Evolutionary conservation across 2,329 filamentous ascomycete genomes (phyloP), one percentile per base, ranked within the genome.

Genomic region (Penicillium verrucosum): DNA sequence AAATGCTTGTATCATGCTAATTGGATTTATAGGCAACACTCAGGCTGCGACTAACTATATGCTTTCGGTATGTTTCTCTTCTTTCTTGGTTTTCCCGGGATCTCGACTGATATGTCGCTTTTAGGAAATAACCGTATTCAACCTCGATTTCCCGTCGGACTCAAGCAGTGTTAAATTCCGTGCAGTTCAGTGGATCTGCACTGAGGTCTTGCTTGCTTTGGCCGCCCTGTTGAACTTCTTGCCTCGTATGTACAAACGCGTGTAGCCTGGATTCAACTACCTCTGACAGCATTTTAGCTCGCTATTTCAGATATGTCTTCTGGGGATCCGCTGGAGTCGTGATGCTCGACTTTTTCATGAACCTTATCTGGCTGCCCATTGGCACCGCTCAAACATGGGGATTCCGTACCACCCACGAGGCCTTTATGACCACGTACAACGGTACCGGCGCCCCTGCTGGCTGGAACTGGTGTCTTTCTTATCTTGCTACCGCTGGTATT

Each of bases 401-500:
- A 2, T 85, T 86, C 69, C 80, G 83, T n/a, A 76, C 81, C 1
- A 76, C 83, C 0, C 75, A 83, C 36, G 82, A 84, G 57, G 83
- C 83, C 9, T 85, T 86, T 66, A 81, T 84, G 73, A 78, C 81
- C 12, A 85, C 82, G 0, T 84, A 84, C 65, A 86, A 86, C 55
- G 80, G 79, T 1, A 82, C 80, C 11, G 80, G 80, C 11, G 80
- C 80, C 1, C 81, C 83, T 0, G 74, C 78, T 1, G 82, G 78
- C 3, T 85, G 83, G 83, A 85, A 86, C 65, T 85, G 83, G 83
- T 85, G 83, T 70, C 75, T 86, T 4, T 84, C 81, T 4, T 86
- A 83, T 67, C 78, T 84, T 27, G 82, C 83, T 1, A 85, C 83
- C 1, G 83, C 83, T 8, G 83, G 83, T 40, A 80, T 85, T 40